phyloP scores from a whole-genome alignment of 139 green algal genomes.

The Chlorella vulgaris region DNA sequence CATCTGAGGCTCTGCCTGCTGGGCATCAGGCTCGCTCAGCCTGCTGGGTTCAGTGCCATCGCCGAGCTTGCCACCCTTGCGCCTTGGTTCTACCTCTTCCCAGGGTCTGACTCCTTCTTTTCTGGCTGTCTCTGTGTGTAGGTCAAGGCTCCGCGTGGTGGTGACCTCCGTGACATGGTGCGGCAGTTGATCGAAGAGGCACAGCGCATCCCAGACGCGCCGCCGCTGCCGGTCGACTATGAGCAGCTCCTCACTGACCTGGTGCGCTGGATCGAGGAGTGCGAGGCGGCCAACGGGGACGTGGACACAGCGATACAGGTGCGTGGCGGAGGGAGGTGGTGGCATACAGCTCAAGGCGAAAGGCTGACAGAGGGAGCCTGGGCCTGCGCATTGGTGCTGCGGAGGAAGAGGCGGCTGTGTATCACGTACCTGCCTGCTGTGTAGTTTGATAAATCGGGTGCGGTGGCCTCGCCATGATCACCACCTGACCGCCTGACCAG shows the following conservation, averaged over 20 bases:
- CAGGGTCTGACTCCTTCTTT: background rate
- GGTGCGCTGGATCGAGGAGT: background rate
- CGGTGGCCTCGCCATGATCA: too few species aligned
- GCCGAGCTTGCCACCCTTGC: too few species aligned
- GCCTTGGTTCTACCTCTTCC: background rate
- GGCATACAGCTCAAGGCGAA: too few species aligned
- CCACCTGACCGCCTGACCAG: too few species aligned
- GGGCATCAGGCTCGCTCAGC: too few species aligned
- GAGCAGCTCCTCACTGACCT: background rate
- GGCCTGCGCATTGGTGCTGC: background rate
- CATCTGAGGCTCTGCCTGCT: too few species aligned
- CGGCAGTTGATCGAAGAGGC: background rate
- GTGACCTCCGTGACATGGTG: conserved; percentile 11
- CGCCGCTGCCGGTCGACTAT: background rate
- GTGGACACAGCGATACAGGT: background rate
- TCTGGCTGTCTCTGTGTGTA: background rate
- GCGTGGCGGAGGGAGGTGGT: too few species aligned
- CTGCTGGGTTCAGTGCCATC: too few species aligned
- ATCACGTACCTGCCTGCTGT: background rate
- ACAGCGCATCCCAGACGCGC: background rate
- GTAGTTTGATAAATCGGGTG: background rate
- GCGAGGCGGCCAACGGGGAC: background rate
- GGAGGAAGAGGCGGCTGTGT: too few species aligned
- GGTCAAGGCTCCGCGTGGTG: background rate
- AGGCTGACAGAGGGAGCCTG: too few species aligned